Evolutionary conservation across 2,329 filamentous ascomycete genomes (phyloP), one percentile per base, ranked within the genome.

Genomic region (Aureobasidium sp.): DNA sequence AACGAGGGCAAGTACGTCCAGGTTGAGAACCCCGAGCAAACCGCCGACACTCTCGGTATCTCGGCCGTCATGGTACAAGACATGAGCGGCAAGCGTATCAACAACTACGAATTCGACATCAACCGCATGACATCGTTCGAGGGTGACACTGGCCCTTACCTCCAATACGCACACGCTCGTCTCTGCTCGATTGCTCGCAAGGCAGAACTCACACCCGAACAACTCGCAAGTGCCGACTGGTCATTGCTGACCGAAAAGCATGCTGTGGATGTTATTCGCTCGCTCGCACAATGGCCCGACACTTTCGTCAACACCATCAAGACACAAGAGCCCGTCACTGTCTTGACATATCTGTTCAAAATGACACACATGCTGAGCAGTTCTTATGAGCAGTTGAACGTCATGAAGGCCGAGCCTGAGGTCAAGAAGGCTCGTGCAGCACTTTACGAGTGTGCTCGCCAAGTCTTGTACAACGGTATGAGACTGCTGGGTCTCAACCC

Each of bases 51-150:
- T 11, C 83, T 97, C 3, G 94, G 93, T 65, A 97, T 97, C 72
- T 92, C 89, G 66, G 88, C 89, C 71, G 93, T 97, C 71, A 97
- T 97, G 91, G 91, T 96, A 25, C 93, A 97, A 76, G 94, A 97
- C 72, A 96, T 97, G 91, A 89, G 85, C 66, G 94, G 93, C 73
- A 97, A 97, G 84, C 85, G 57, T 88, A 78, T 86, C 71, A 85
- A 86, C 74, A 82, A 83, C 68, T 86, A 88, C 74, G 78, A 82
- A 62, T 92, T 93, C 76, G 87, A 92, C 76, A 86, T 91, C 80
- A 85, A 90, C 63, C 82, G 84, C 66, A 92, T 94, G 88, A 89
- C 86, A 8, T 89, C 87, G 3, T 92, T 92, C 66, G 89, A 94
- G 75, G 89, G 89, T 45, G 89, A 93, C 73, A 94, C 90, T 2